Conservation (phyloP, 1,284 basidiomycete species). For the Leccinum subfulvum region DNA sequence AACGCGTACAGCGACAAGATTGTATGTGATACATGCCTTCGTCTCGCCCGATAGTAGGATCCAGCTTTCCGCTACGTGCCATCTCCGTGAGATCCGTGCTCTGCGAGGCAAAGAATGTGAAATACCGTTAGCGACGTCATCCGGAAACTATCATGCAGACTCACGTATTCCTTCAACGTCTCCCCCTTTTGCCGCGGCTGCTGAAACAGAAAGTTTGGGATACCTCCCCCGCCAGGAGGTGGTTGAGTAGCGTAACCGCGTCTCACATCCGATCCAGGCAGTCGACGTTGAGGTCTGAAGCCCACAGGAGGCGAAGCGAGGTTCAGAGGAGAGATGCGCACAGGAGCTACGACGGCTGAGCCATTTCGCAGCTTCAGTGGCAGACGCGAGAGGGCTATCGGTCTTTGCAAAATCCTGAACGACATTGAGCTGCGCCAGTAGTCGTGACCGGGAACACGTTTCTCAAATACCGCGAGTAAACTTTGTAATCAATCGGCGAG, state of each 20-base stretch:
- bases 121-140: background rate
- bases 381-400: slow-evolving; percentile 10
- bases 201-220: slow-evolving; percentile 58
- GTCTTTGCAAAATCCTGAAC: slow-evolving; percentile 7
- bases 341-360: slow-evolving; percentile 10
- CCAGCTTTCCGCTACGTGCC: slow-evolving; percentile 81
- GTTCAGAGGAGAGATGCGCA: background rate
- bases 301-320: background rate
- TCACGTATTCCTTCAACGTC: slow-evolving; percentile 79
- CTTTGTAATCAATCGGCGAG: no score
- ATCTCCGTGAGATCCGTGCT: slow-evolving; percentile 84
- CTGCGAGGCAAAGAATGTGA: slow-evolving; percentile 35
- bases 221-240: slow-evolving; percentile 37
- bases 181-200: slow-evolving; percentile 73
- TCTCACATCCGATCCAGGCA: background rate
- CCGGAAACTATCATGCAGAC: slow-evolving; percentile 28
- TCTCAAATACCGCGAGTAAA: no score
- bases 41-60: slow-evolving; percentile 87
- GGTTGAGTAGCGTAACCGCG: slow-evolving; percentile 33
- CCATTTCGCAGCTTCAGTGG: slow-evolving; percentile 24
- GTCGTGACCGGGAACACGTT: background rate
- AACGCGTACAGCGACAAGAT: background rate
- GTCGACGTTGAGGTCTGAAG: background rate
- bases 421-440: slow-evolving; percentile 5
- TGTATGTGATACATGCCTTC: slow-evolving; percentile 50